phyloP scores from a whole-genome alignment of 2,329 filamentous ascomycete genomes.

The Xylariaceae sp. region DNA sequence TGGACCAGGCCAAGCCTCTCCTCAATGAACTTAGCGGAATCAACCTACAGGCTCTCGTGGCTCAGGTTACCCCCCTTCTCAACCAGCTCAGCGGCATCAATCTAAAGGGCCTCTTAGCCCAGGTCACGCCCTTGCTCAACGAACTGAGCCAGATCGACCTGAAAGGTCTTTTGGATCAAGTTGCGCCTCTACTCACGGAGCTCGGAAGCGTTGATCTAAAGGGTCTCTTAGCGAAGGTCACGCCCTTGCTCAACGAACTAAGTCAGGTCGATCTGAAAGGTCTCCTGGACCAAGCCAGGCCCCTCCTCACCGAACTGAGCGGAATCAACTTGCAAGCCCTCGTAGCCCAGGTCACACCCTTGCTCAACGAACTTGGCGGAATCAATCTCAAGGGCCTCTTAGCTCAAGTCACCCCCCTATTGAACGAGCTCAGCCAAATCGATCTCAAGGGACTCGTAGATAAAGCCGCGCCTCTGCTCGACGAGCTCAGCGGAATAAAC shows the following conservation, averaged over 20 bases:
- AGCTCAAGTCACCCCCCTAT: slow-evolving; percentile 26
- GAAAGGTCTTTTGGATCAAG: not conserved
- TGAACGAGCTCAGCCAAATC: not conserved
- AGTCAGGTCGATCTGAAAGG: slow-evolving; percentile 35
- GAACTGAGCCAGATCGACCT: slow-evolving; percentile 25
- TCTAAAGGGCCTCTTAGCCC: slow-evolving; percentile 31
- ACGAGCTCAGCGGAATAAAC: slow-evolving; percentile 32
- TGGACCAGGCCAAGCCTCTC: slow-evolving; percentile 26
- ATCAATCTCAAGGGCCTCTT: slow-evolving; percentile 34
- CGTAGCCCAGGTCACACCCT: slow-evolving; percentile 32
- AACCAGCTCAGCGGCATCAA: slow-evolving; percentile 27
- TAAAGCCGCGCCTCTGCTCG: slow-evolving; percentile 33
- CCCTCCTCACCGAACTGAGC: not conserved
- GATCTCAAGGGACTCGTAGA: slow-evolving; percentile 21
- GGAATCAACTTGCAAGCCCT: slow-evolving; percentile 8
- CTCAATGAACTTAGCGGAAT: slow-evolving; percentile 20
- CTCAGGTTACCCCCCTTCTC: not conserved
- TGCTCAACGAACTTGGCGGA: slow-evolving; percentile 31
- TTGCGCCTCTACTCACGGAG: not conserved
- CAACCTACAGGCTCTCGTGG: not conserved
- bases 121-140: slow-evolving; percentile 33
- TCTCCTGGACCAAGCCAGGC: slow-evolving; percentile 29
- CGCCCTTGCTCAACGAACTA: slow-evolving; percentile 33
- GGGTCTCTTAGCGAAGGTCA: slow-evolving; percentile 32
- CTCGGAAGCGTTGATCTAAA: slow-evolving; percentile 31